Base-by-base conservation (phyloP, 768 basidiomycete genomes). In the Hemileccinum rubropunctum region DNA sequence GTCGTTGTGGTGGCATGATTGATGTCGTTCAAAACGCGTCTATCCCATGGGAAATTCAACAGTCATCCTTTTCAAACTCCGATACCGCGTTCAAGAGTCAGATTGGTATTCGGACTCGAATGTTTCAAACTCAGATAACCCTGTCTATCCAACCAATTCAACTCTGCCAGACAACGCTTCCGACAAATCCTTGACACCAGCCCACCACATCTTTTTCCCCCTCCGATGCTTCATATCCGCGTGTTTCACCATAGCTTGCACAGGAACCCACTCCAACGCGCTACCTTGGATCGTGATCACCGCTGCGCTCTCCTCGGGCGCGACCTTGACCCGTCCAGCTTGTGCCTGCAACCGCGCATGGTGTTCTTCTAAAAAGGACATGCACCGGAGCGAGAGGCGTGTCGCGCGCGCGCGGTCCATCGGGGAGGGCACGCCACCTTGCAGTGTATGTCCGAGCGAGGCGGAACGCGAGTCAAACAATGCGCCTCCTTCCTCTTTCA, bases 381-480 rank as follows among this genome's bases (percentile, higher is more conserved):
- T 94, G 73, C 91, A 95, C 59, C 91, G 86, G 54, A 95, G 75
- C 8, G 95, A 84, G 38, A 98, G 79, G 28, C 97, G 87, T 7
- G 88, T 86, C 3, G 92, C 97, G 23, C 92, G 88, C 0, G 88
- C 84, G 44, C 95, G 90, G 72, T 98, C 97, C 59, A 91, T 78
- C 0, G 97, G 97, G 1, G 95, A 97, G 5, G 97, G 97, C 15
- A 92, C 84, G 3, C 94, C 94, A 8, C 97, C 97, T 63, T 99
- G 97, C 3, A 99, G 74, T 5, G 95, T 98, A 72, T 99, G 97
- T 14, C 97, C 97, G 17, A 99, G 82, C 1, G 92, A 88, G n/a
- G 95, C 97, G 17, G 84, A 89, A 42, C 97, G 87, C 17, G 97
- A 84, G 71, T 99, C 97, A 64, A 98, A 99, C 20, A 98, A 75